A percentile compares a stretch with the other conserved stretches of the same genome.
Conservation (phyloP, 2,329 filamentous ascomycete species). For the Monosporascus sp. region DNA sequence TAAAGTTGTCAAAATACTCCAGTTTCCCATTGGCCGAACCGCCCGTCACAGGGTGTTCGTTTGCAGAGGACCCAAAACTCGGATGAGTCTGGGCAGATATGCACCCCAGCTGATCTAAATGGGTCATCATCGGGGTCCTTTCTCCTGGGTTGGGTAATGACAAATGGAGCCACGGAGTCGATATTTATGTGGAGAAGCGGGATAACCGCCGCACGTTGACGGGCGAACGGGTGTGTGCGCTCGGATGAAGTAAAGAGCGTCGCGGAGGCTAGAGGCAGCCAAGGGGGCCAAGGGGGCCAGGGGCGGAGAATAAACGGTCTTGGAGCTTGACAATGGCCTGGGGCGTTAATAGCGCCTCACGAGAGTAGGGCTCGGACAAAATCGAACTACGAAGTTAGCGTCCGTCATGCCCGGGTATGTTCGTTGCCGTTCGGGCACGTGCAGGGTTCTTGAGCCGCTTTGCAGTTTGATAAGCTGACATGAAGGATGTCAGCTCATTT, state of each 20-base stretch:
- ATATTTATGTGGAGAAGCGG: background rate
- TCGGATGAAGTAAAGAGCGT: background rate
- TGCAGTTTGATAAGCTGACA: background rate
- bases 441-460: background rate
- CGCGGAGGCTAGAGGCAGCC: background rate
- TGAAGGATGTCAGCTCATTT: background rate
- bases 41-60: background rate
- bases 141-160: background rate
- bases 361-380: background rate
- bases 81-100: background rate
- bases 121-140: background rate
- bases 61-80: background rate
- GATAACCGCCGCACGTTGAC: background rate
- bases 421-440: background rate
- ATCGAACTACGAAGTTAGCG: background rate
- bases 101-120: background rate
- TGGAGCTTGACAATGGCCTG: constrained; percentile 7
- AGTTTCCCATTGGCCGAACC: background rate
- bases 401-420: background rate
- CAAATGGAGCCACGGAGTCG: background rate
- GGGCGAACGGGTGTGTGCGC: background rate
- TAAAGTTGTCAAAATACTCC: background rate
- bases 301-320: background rate
- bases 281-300: background rate
- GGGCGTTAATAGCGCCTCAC: background rate